These are phyloP conservation scores for Neonectria neomacrospora DNA, from an alignment of 2,329 filamentous ascomycete genomes.

Conservation along the genomic window DNA sequence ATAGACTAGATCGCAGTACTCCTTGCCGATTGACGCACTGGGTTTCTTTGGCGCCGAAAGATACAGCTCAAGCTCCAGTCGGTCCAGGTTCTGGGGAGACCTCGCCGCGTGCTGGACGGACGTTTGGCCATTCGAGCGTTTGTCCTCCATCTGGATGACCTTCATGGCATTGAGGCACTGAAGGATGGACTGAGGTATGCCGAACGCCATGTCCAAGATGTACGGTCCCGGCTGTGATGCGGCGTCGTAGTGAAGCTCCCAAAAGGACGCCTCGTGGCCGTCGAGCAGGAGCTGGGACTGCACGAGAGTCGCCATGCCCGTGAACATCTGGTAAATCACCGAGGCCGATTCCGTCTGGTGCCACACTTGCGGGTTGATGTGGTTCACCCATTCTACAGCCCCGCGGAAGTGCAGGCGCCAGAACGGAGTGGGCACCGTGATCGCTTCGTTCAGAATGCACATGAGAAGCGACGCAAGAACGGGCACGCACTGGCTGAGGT, in stretches of 20 bases:
- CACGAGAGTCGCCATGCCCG: slow-evolving; percentile 38
- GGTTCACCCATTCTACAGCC: slow-evolving; percentile 43
- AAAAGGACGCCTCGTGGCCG: slow-evolving; percentile 27
- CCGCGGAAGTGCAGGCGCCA: slow-evolving; percentile 41
- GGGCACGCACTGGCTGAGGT: slow-evolving; percentile 35
- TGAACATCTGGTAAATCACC: slow-evolving; percentile 41
- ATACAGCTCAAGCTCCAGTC: slow-evolving; percentile 37
- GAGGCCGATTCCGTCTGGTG: slow-evolving; percentile 37
- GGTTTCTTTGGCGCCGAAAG: slow-evolving; percentile 36
- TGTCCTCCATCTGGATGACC: slow-evolving; percentile 30
- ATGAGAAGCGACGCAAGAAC: slow-evolving; percentile 38
- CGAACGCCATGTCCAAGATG: slow-evolving; percentile 30
- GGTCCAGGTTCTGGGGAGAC: slow-evolving; percentile 28
- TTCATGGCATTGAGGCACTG: slow-evolving; percentile 39
- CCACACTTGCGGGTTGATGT: slow-evolving; percentile 42
- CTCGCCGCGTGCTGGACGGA: slow-evolving; percentile 9
- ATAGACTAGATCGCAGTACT: slow-evolving; percentile 38
- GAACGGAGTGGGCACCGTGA: slow-evolving; percentile 38
- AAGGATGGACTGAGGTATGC: slow-evolving; percentile 37
- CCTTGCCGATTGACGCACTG: slow-evolving; percentile 22
- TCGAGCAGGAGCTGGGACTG: slow-evolving; percentile 38
- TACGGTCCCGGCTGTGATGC: slow-evolving; percentile 39
- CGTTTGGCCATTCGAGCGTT: background rate
- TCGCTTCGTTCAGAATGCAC: slow-evolving; percentile 41
- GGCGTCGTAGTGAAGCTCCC: slow-evolving; percentile 37